Base-by-base conservation (phyloP, 768 basidiomycete species). In the Asterophora lycoperdoides region DNA sequence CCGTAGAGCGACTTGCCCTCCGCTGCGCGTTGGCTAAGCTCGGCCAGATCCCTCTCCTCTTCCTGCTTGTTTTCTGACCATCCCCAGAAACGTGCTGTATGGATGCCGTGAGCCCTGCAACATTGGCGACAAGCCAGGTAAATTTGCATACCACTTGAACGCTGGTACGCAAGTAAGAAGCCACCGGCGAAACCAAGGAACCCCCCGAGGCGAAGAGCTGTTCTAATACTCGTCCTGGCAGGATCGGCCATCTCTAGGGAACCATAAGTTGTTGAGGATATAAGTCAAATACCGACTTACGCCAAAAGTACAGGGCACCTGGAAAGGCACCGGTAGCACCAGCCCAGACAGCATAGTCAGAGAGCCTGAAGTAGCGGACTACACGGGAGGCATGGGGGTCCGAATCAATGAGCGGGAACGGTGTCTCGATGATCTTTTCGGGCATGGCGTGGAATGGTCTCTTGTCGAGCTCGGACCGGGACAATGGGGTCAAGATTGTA, bases 301-400 rank as follows among this genome's bases (percentile, higher is more conserved):
- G 89, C 80, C 86, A 88, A 58, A 81, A 72, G 62, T 86, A 89
- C 52, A 95, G 73, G 2, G 81, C 77, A n/a, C 76, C 77, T 14
- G 95, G 95, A 61, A 88, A 88, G 15, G 82, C 86, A 49, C 76
- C 88, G 2, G 94, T 92, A 48, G 78, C 79, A 36, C 75, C 84
- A 15, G 81, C 90, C 89, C 92, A 92, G 15, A 78, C 69, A 17
- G 79, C 89, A 72, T 91, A 93, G 75, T 99, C 95, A 1, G 85
- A 83, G 17, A 83, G 76, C 19, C 95, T 78, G 68, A 97, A 82
- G 71, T 96, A 96, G 49, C 89, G 75, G 17, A 99, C 70, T 42
- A 99, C 95, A 28, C 95, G 81, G 28, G 72, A 72, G 11, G 84
- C 83, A 73, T 96, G 89, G 8, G 95, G 95, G 74, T 98, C 95